These are phyloP conservation scores for Verticillium albo-atrum DNA, from an alignment of 2,329 filamentous ascomycete genomes.

Conservation along the genomic window DNA sequence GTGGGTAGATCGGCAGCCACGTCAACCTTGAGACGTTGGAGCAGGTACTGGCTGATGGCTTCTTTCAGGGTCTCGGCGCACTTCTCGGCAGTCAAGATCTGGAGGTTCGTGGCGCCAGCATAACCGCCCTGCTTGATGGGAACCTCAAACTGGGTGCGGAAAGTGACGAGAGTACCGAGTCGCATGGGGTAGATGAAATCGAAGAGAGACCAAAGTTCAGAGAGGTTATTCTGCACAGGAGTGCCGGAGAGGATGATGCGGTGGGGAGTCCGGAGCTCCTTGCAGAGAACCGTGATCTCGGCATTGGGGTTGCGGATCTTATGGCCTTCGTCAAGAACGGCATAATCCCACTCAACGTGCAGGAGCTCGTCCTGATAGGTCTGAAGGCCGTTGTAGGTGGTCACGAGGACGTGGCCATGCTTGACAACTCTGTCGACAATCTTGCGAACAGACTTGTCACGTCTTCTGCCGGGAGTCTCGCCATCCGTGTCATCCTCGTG, in stretches of 20 bases:
- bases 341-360: conserved; percentile 85
- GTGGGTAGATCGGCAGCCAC: conserved; percentile 91
- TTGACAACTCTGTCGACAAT: conserved; percentile 79
- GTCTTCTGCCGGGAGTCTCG: conserved; percentile 35
- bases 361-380: conserved; percentile 82
- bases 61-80: conserved; percentile 93
- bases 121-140: conserved; percentile 93
- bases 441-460: conserved; percentile 49
- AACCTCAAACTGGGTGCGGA: conserved; percentile 86
- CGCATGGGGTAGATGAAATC: conserved; percentile 98
- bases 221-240: conserved; percentile 94
- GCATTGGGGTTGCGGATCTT: conserved; percentile 97
- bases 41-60: conserved; percentile 85
- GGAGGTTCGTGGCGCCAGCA: conserved; percentile 88
- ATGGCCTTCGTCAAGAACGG: conserved; percentile 93
- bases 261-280: conserved; percentile 85
- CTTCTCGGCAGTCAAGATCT: conserved; percentile 90
- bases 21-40: conserved; percentile 90
- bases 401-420: conserved; percentile 89
- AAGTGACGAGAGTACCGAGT: conserved; percentile 84
- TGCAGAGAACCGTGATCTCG: conserved; percentile 90
- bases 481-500: conserved; percentile 49
- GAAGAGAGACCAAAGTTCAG: conserved; percentile 94
- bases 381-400: conserved; percentile 93
- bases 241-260: conserved; percentile 93